Percentiles rank a stretch among this genome's conserved stretches.
phyloP scores from a whole-genome alignment of 2,329 filamentous ascomycete genomes.

The Trichoderma lentiforme region DNA sequence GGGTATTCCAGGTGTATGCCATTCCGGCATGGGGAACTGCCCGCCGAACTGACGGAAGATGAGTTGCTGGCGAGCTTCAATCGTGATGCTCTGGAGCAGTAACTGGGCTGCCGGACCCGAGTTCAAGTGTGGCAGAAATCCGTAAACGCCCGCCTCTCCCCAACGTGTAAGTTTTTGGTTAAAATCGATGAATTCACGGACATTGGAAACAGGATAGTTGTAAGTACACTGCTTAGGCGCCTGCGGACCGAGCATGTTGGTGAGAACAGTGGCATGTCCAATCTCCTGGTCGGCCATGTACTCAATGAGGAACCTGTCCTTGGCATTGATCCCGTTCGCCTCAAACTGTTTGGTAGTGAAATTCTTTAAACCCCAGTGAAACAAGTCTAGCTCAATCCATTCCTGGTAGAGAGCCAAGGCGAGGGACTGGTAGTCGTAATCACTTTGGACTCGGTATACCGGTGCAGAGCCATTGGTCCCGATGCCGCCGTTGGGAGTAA shows the following conservation, averaged over 20 bases:
- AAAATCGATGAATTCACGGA: conserved; percentile 78
- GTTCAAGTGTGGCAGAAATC: conserved; percentile 75
- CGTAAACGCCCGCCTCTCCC: conserved; percentile 76
- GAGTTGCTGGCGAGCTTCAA: conserved; percentile 78
- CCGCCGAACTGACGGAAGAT: conserved; percentile 81
- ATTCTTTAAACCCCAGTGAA: conserved; percentile 69
- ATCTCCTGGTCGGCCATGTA: conserved; percentile 77
- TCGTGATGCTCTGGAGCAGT: conserved; percentile 71
- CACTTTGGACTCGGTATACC: conserved; percentile 72
- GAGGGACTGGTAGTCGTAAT: conserved; percentile 80
- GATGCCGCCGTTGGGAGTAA: conserved; percentile 67
- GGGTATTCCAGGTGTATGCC: conserved; percentile 75
- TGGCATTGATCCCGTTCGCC: conserved; percentile 61
- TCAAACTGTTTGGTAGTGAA: conserved; percentile 70
- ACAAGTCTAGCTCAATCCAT: conserved; percentile 80
- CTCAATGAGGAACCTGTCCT: conserved; percentile 67
- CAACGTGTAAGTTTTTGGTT: conserved; percentile 80
- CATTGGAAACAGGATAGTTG: conserved; percentile 73
- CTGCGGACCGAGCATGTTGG: conserved; percentile 69
- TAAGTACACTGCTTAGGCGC: conserved; percentile 76
- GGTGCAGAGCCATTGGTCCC: conserved; percentile 76
- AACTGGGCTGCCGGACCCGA: conserved; percentile 70
- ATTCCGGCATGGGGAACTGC: conserved; percentile 76
- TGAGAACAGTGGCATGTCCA: conserved; percentile 73
- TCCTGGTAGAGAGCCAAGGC: conserved; percentile 75